These are phyloP conservation scores for Candida oleophila DNA, from an alignment of 805 yeast genomes.

Conservation along the genomic window DNA sequence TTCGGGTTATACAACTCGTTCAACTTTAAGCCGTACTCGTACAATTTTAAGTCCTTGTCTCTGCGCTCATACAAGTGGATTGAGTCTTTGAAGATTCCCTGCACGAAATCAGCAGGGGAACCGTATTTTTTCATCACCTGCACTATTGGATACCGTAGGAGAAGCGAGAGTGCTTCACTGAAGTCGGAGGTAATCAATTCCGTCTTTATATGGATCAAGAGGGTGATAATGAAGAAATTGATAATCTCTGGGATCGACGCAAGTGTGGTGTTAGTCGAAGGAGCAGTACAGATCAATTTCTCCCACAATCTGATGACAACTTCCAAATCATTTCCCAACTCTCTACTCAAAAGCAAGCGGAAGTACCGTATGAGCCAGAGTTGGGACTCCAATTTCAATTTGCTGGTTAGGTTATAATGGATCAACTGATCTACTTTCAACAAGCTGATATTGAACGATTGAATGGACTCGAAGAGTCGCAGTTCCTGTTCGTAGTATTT, in stretches of 20 bases:
- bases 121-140: constrained; percentile 9
- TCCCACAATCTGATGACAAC: constrained; percentile 48
- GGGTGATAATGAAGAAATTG: constrained; percentile 40
- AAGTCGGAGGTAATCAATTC: constrained; percentile 48
- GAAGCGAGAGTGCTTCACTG: constrained; percentile 47
- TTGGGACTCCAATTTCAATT: constrained; percentile 47
- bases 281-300: constrained; percentile 35
- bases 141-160: constrained; percentile 50
- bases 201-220: constrained; percentile 45
- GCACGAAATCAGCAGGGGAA: constrained; percentile 17
- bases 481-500: constrained; percentile 40
- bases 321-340: constrained; percentile 40
- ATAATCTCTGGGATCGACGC: constrained; percentile 36
- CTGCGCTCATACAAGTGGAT: constrained; percentile 29
- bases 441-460: constrained; percentile 44
- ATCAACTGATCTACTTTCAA: constrained; percentile 51
- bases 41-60: constrained; percentile 36
- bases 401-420: constrained; percentile 43
- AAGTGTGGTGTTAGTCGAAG: constrained; percentile 7
- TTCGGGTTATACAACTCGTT: constrained; percentile 40
- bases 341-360: constrained; percentile 46
- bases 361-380: constrained; percentile 57
- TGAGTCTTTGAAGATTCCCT: constrained; percentile 32
- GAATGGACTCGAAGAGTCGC: constrained; percentile 44
- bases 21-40: constrained; percentile 39